Conservation (phyloP, 805 yeast genomes). For the Yarrowia yakushimensis region DNA sequence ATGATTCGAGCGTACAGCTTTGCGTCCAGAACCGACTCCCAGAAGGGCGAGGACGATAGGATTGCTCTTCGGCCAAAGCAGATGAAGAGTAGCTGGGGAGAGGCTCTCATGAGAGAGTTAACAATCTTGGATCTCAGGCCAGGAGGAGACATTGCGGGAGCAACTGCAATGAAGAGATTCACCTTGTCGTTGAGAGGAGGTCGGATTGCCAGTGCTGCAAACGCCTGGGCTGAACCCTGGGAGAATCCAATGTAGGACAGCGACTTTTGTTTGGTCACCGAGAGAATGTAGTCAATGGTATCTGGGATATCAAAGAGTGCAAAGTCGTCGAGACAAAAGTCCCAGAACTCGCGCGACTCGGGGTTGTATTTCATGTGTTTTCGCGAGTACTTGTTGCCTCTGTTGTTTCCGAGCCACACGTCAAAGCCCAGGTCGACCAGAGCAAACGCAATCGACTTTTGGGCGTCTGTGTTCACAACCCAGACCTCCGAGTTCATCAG, state of each 20-base stretch:
- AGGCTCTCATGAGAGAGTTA: slow-evolving; percentile 68
- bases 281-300: slow-evolving; percentile 67
- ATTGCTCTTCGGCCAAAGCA: slow-evolving; percentile 73
- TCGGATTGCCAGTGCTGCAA: slow-evolving; percentile 69
- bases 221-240: slow-evolving; percentile 92
- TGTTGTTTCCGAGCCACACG: slow-evolving; percentile 90
- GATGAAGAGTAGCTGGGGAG: slow-evolving; percentile 66
- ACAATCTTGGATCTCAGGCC: slow-evolving; percentile 74
- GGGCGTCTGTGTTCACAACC: slow-evolving; percentile 50
- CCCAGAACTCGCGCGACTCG: slow-evolving; percentile 64
- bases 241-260: slow-evolving; percentile 82
- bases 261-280: slow-evolving; percentile 43
- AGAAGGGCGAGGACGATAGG: slow-evolving; percentile 70
- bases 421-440: slow-evolving; percentile 82
- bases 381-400: slow-evolving; percentile 89
- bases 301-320: slow-evolving; percentile 88
- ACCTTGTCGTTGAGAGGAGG: slow-evolving; percentile 57
- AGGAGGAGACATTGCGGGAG: slow-evolving; percentile 92
- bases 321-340: slow-evolving; percentile 86
- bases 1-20: slow-evolving; percentile 69
- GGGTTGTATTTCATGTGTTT: slow-evolving; percentile 58
- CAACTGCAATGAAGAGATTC: slow-evolving; percentile 67
- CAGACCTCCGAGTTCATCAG: slow-evolving; percentile 86
- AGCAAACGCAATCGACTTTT: slow-evolving; percentile 65
- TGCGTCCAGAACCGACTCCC: slow-evolving; percentile 77